A percentile compares a stretch with the other conserved stretches of the same genome.
Evolutionary conservation across 176 grass and related monocot species (phyloP).

Genomic region (Musa troglodytarum): DNA sequence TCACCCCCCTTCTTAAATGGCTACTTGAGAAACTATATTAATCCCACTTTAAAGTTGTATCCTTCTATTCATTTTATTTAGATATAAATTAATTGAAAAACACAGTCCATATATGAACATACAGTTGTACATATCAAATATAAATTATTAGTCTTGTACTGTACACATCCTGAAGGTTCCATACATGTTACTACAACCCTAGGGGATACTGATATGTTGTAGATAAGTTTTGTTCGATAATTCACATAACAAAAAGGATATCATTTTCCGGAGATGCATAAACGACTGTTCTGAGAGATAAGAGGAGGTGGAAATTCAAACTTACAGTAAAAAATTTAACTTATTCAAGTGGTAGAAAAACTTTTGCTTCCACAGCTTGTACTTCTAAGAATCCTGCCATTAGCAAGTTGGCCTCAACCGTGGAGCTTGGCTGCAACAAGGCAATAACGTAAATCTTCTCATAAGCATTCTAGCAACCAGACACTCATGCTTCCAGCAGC

Average conservation of each 20-base stretch:
- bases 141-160: too few species aligned
- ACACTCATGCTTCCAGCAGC: neutral
- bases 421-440: slow-evolving; percentile 34
- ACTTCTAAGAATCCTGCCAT: slow-evolving; percentile 63
- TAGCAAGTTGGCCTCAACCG: slow-evolving; percentile 62
- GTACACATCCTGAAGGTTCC: too few species aligned
- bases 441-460: neutral
- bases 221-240: neutral
- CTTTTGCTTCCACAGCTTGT: slow-evolving; percentile 39
- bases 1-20: too few species aligned
- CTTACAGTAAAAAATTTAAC: slow-evolving; percentile 7
- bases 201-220: too few species aligned
- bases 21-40: too few species aligned
- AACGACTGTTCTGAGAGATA: neutral
- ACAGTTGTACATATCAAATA: too few species aligned
- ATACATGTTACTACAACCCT: neutral
- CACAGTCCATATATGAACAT: too few species aligned
- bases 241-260: neutral
- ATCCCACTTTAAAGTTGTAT: too few species aligned
- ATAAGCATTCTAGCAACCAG: neutral
- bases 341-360: neutral
- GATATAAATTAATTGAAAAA: too few species aligned
- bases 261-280: neutral
- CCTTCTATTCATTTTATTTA: too few species aligned
- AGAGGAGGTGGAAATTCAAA: neutral